Base-by-base conservation (phyloP, 2,329 filamentous ascomycete species). In the Ophiocordyceps camponoti-saundersi region DNA sequence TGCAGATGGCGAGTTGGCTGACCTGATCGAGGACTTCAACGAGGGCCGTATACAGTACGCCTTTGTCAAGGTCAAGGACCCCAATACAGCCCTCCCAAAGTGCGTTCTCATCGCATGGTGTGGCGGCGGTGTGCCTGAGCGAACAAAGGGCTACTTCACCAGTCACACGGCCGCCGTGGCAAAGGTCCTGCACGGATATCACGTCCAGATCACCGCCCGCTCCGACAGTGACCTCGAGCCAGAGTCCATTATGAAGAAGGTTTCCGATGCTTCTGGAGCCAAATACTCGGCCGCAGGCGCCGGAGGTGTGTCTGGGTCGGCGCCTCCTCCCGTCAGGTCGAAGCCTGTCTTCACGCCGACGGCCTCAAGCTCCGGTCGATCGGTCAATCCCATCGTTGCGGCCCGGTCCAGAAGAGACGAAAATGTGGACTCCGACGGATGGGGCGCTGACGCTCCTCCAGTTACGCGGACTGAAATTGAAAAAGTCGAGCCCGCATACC, bases 71-170 rank as follows among this genome's bases (percentile, higher is more conserved):
- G 82, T 98, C 68, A 95, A 89, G 64, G 92, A 98, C 61, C 85
- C 88, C 47, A 98, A 98, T 64, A 86, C 84, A 3, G 70, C 69
- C 21, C 77, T 98, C 16, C 88, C 90, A 45, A 98, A 98, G 71
- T 85, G 81, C 61, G 86, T 94, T 49, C 74, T 98, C 54, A 87
- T 98, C 61, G 89, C 85, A 54, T 98, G 92, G 84, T 98, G 92
- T 63, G 92, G 92, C 54, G 90, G 93, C 60, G 92, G 92, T 56
- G 92, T 98, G 16, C 92, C 92, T n/a, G 92, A 98, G 67, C 76
- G 90, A 57, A 96, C 90, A 51, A 98, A 96, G 68, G 92, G 92
- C 53, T 96, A 96, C 67, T 98, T 98, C 62, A 95, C 87, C 54
- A 95, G 88, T 67, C 90, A 98, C 66, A 71, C 92, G 44, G 81